A percentile compares a stretch with the other conserved stretches of the same genome.
Conservation (phyloP, 2,329 filamentous ascomycete species). For the Orbilia blumenaviensis region DNA sequence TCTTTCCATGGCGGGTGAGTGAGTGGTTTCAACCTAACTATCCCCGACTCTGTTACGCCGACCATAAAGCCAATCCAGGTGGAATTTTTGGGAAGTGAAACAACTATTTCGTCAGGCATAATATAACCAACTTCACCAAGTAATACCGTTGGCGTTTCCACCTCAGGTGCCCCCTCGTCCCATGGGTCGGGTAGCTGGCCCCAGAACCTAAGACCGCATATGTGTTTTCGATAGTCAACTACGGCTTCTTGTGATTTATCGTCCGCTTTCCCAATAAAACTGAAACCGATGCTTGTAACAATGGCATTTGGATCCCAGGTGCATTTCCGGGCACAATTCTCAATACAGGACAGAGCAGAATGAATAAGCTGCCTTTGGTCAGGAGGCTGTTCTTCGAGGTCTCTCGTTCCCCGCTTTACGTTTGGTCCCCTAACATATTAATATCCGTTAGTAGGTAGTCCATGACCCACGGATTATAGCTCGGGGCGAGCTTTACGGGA, state of each 20-base stretch:
- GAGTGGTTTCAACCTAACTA: constrained; percentile 50
- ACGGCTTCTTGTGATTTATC: constrained; percentile 14
- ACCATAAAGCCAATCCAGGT: constrained; percentile 52
- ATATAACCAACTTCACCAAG: constrained; percentile 49
- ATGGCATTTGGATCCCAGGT: constrained; percentile 47
- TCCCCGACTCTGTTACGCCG: constrained; percentile 46
- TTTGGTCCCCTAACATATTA: constrained; percentile 35
- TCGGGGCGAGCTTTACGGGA: background rate
- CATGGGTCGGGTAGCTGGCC: constrained; percentile 19
- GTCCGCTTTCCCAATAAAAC: constrained; percentile 44
- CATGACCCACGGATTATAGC: too few species aligned
- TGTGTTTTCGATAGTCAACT: constrained; percentile 37
- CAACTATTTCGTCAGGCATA: constrained; percentile 34
- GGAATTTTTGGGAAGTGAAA: constrained; percentile 30
- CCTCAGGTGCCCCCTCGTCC: constrained; percentile 22
- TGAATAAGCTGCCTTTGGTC: constrained; percentile 49
- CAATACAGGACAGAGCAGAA: constrained; percentile 39
- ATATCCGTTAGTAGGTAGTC: background rate
- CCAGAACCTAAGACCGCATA: constrained; percentile 50
- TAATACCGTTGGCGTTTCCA: constrained; percentile 1
- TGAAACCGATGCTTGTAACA: constrained; percentile 43
- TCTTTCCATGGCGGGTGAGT: constrained; percentile 49
- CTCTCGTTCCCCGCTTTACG: constrained; percentile 28
- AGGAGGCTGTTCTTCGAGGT: constrained; percentile 33
- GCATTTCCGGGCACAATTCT: constrained; percentile 46